Conservation (phyloP, 768 basidiomycete genomes). For the Suillus brevipes region DNA sequence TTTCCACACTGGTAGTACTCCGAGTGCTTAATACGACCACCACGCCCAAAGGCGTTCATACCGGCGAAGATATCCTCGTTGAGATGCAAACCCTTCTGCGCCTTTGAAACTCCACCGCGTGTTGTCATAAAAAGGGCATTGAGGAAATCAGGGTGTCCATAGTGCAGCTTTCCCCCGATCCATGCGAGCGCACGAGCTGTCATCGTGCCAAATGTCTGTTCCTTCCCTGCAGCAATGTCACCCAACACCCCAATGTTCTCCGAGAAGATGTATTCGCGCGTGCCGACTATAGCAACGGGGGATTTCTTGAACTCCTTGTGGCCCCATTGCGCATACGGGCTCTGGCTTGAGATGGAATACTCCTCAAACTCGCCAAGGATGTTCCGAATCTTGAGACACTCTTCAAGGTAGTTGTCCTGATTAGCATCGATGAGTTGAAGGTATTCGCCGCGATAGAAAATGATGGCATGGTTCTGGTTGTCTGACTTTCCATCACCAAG, state of each 20-base stretch:
- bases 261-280: constrained; percentile 99
- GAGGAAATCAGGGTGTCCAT: constrained; percentile 99
- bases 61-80: constrained; percentile 99
- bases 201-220: constrained; percentile 99
- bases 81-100: constrained; percentile 96
- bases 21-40: constrained; percentile 98
- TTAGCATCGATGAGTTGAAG: constrained; percentile 99
- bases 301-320: constrained; percentile 89
- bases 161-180: constrained; percentile 98
- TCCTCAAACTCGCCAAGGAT: constrained; percentile 98
- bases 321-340: constrained; percentile 94
- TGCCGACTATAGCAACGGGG: constrained; percentile 97
- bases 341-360: constrained; percentile 85
- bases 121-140: constrained; percentile 98
- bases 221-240: constrained; percentile 98
- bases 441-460: constrained; percentile 99
- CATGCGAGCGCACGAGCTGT: constrained; percentile 93
- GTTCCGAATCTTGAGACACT: constrained; percentile 98
- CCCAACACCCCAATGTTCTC: constrained; percentile 99
- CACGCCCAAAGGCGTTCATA: constrained; percentile 98
- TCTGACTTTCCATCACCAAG: constrained; percentile 99
- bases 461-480: constrained; percentile 99
- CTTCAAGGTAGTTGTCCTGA: constrained; percentile 99
- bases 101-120: constrained; percentile 97
- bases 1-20: constrained; percentile 99